These are phyloP conservation scores for Saccharomyces jurei DNA, from an alignment of 805 yeast genomes.

Conservation along the genomic window DNA sequence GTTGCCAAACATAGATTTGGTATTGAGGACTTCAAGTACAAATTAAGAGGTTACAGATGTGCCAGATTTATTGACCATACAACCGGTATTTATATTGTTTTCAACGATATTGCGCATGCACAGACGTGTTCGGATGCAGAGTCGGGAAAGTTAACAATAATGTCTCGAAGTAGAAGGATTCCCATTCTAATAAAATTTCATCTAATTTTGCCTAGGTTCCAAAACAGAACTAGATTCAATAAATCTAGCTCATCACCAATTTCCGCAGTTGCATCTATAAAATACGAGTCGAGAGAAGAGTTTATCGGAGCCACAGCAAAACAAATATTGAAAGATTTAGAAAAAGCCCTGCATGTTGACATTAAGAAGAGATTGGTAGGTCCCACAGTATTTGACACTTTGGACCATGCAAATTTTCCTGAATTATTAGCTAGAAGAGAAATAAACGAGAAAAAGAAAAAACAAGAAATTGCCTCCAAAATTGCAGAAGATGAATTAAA, in stretches of 20 bases:
- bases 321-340: slow-evolving; percentile 55
- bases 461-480: slow-evolving; percentile 5
- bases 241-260: not conserved
- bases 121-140: slow-evolving; percentile 18
- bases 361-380: slow-evolving; percentile 66
- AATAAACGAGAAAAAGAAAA: slow-evolving; percentile 19
- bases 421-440: slow-evolving; percentile 34
- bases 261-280: slow-evolving; percentile 3
- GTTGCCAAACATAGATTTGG: slow-evolving; percentile 43
- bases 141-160: slow-evolving; percentile 18
- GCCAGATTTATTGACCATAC: slow-evolving; percentile 53
- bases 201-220: slow-evolving; percentile 11
- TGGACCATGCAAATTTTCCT: slow-evolving; percentile 55
- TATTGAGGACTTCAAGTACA: slow-evolving; percentile 54
- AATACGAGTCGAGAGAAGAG: slow-evolving; percentile 22
- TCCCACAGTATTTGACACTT: slow-evolving; percentile 52
- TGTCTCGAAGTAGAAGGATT: slow-evolving; percentile 16
- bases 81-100: slow-evolving; percentile 64
- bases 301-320: slow-evolving; percentile 52
- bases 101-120: slow-evolving; percentile 36
- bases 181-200: slow-evolving; percentile 21
- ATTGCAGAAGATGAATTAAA: slow-evolving; percentile 18
- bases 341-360: slow-evolving; percentile 56
- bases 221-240: slow-evolving; percentile 3
- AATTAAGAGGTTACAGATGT: slow-evolving; percentile 55